phyloP scores from a whole-genome alignment of 2,329 filamentous ascomycete species.

The Metarhizium humberi region DNA sequence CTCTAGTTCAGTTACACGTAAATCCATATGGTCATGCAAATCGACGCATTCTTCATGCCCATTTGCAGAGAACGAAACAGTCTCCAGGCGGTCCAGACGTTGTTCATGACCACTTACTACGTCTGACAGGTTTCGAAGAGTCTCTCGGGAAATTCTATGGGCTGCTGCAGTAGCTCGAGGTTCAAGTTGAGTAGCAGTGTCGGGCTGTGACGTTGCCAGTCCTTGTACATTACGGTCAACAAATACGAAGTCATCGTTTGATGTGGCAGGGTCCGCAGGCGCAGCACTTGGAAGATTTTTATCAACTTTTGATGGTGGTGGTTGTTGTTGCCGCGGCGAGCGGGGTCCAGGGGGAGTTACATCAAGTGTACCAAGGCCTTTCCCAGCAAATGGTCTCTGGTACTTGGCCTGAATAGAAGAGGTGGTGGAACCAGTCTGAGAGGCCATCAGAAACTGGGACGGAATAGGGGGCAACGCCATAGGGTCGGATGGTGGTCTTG shows the following conservation, averaged over 20 bases:
- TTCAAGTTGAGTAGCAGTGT: slow-evolving; percentile 18
- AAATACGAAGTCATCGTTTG: slow-evolving; percentile 14
- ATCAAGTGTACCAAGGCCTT: slow-evolving; percentile 42
- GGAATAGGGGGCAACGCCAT: slow-evolving; percentile 34
- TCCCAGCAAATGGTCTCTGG: slow-evolving; percentile 45
- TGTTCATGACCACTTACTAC: slow-evolving; percentile 52
- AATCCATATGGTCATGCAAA: slow-evolving; percentile 56
- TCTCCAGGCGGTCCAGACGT: slow-evolving; percentile 61
- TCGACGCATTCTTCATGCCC: slow-evolving; percentile 63
- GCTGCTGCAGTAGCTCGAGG: slow-evolving; percentile 13
- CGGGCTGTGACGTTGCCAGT: slow-evolving; percentile 8
- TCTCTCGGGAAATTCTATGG: slow-evolving; percentile 20
- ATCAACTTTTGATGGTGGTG: slow-evolving; percentile 19
- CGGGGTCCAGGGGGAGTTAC: slow-evolving; percentile 12
- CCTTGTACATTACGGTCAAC: slow-evolving; percentile 9
- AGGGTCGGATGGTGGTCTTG: slow-evolving; percentile 7
- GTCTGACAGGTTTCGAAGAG: slow-evolving; percentile 37
- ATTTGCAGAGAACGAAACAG: slow-evolving; percentile 54
- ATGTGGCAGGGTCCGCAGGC: slow-evolving; percentile 8
- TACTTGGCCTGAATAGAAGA: slow-evolving; percentile 42
- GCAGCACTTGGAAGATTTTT: not conserved
- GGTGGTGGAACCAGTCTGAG: slow-evolving; percentile 43
- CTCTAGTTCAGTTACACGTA: slow-evolving; percentile 61
- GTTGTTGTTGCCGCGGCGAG: slow-evolving; percentile 21
- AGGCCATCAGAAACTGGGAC: slow-evolving; percentile 39